Evolutionary conservation across 1,284 basidiomycete species (phyloP).

Genomic region (Rhizoctonia solani): DNA sequence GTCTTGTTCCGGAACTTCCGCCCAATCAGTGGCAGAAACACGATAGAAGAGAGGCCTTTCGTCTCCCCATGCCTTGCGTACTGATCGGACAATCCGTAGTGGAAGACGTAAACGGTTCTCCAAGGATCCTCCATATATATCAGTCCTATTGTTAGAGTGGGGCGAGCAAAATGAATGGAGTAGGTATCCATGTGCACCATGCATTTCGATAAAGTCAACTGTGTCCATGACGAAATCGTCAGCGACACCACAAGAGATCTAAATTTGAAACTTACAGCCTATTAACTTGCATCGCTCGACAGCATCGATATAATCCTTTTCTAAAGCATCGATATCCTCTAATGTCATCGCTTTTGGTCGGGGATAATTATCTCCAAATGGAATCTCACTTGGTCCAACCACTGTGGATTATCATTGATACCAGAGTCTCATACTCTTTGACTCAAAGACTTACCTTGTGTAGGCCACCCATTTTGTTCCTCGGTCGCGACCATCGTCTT

Average conservation of each 20-base stretch:
- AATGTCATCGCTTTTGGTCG: slow-evolving; percentile 60
- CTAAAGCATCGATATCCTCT: slow-evolving; percentile 62
- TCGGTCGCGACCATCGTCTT: slow-evolving; percentile 45
- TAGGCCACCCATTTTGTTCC: slow-evolving; percentile 70
- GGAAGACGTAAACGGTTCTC: slow-evolving; percentile 74
- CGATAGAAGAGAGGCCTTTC: slow-evolving; percentile 74
- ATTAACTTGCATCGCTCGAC: slow-evolving; percentile 61
- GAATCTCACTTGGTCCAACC: slow-evolving; percentile 59
- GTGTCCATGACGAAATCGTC: not conserved
- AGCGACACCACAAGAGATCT: not conserved
- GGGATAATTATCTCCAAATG: slow-evolving; percentile 56
- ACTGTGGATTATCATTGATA: slow-evolving; percentile 46
- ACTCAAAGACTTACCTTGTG: slow-evolving; percentile 52
- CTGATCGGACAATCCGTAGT: slow-evolving; percentile 58
- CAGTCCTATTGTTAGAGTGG: slow-evolving; percentile 68
- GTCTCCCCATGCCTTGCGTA: slow-evolving; percentile 60
- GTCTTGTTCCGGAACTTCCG: slow-evolving; percentile 65
- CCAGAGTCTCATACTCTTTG: slow-evolving; percentile 20
- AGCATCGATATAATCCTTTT: slow-evolving; percentile 68
- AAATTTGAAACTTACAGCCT: slow-evolving; percentile 65
- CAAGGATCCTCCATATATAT: slow-evolving; percentile 71
- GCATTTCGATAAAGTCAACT: slow-evolving; percentile 84
- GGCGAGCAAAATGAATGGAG: slow-evolving; percentile 69
- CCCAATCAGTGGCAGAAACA: slow-evolving; percentile 77
- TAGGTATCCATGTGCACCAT: slow-evolving; percentile 72